Evolutionary conservation across 352 stramenopile species (phyloP).

Genomic region (Globisporangium mamillatum): DNA sequence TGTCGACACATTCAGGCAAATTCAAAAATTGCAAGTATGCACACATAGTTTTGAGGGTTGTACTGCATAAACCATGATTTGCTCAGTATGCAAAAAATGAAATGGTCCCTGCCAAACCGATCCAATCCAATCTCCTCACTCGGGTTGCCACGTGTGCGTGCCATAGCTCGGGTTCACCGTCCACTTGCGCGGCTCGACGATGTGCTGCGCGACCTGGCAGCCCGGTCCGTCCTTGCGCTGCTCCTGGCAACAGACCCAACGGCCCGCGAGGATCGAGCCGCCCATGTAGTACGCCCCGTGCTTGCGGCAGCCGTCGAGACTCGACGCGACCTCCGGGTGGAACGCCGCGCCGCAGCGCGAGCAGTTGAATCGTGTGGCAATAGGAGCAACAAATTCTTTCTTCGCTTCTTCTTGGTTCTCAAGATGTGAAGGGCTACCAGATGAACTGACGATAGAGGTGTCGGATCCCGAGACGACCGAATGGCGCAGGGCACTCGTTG

Average conservation of each 20-base stretch:
- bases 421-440: background rate
- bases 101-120: background rate
- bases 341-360: constrained; percentile 39
- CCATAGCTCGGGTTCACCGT: constrained; percentile 33
- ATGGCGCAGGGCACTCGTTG: constrained; percentile 31
- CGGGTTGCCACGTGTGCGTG: constrained; percentile 36
- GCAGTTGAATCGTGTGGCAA: constrained; percentile 21
- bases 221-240: constrained; percentile 27
- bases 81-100: background rate
- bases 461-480: constrained; percentile 6
- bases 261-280: constrained; percentile 33
- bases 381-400: background rate
- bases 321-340: constrained; percentile 23
- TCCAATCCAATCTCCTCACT: background rate
- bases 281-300: constrained; percentile 55
- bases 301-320: constrained; percentile 31
- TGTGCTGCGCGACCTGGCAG: constrained; percentile 36
- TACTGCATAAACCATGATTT: background rate
- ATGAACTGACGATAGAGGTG: background rate
- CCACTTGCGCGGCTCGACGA: constrained; percentile 27
- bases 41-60: too few relatives aligned
- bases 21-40: too few relatives aligned
- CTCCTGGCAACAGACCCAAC: constrained; percentile 57
- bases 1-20: too few relatives aligned
- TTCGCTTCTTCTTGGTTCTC: background rate